Base-by-base conservation (phyloP, 208 protist genomes). In the Phytomonas francai region DNA sequence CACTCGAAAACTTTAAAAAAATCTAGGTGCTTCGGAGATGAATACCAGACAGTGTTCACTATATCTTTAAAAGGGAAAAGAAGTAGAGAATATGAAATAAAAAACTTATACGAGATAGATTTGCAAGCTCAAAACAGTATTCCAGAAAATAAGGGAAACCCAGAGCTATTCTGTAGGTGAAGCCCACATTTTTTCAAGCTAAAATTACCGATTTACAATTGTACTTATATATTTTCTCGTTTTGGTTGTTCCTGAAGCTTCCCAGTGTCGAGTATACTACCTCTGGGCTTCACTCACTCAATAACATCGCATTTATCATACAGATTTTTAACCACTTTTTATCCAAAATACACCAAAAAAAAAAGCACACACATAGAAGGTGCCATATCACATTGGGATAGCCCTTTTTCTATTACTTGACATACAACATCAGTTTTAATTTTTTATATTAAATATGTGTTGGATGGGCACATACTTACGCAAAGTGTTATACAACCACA, bases 321-420 rank as follows among this genome's bases (percentile, higher is more conserved):
- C 59, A 63, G 34, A 39, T 45, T 25, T 32, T 9, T 58, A 32
- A 7, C 4, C 7, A 11, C 32, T n/a, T 49, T 63, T 63, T 63
- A 25, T 63, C 36, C 54, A 12, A 63, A 63, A 63, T 32, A 63
- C 36, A 63, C 36, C 36, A 63, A 63, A 58, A 58, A 62, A 39
- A 63, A 58, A 36, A 19, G n/a, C n/a, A 22, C 19, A 63, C 32
- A 63, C 59, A 34, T 49, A 63, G 59, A 63, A 63, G 34, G 34
- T 45, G 34, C 22, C 16, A 58, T 63, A 51, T 49, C 36, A 25
- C 32, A 63, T 49, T 36, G 59, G 12, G 34, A 63, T 63, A 63
- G 34, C 32, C 36, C 59, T 45, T 63, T 63, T n/a, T 63, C 22
- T 22, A 0, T 49, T 54, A 54, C 45, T 54, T 54, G 45, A 25